These are phyloP conservation scores for Gossypium thurberi DNA, from an alignment of 345 rosid species.

Conservation along the genomic window DNA sequence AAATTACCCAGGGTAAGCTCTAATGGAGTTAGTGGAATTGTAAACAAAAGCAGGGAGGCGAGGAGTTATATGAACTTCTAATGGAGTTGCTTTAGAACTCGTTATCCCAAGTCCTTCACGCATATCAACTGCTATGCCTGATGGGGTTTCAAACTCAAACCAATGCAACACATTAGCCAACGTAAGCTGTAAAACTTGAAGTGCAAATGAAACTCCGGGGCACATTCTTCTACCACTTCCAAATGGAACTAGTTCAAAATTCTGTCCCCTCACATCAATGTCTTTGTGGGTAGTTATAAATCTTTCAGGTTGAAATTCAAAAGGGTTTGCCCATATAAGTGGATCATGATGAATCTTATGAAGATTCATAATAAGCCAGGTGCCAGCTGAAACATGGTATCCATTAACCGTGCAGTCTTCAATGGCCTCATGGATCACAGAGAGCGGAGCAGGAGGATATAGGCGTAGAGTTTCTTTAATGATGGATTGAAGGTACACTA, in stretches of 20 bases:
- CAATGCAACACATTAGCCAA: constrained; percentile 24
- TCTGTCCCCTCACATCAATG: constrained; percentile 19
- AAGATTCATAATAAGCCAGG: constrained; percentile 14
- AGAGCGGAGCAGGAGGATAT: constrained; percentile 25
- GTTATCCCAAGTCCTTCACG: constrained; percentile 3
- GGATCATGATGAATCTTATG: constrained; percentile 32
- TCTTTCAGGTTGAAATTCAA: constrained; percentile 22
- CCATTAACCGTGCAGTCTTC: constrained; percentile 20
- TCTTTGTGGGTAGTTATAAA: constrained; percentile 22
- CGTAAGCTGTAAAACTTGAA: constrained; percentile 20
- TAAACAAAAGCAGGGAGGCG: not conserved
- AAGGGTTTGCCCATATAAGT: constrained; percentile 20
- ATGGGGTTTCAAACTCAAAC: constrained; percentile 21
- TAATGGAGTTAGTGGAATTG: not conserved
- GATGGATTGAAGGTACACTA: constrained; percentile 27
- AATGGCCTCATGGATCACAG: constrained; percentile 17
- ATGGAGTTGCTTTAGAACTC: constrained; percentile 13
- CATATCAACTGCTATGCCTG: constrained; percentile 21
- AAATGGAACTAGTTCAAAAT: constrained; percentile 23
- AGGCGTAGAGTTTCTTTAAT: constrained; percentile 36
- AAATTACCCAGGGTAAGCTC: constrained; percentile 19
- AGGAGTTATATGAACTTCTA: not conserved
- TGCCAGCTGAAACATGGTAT: constrained; percentile 21
- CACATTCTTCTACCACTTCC: constrained; percentile 33
- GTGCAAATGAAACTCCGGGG: constrained; percentile 24